These are phyloP conservation scores for Achlya hypogyna DNA, from an alignment of 352 stramenopile genomes.

Conservation along the genomic window DNA sequence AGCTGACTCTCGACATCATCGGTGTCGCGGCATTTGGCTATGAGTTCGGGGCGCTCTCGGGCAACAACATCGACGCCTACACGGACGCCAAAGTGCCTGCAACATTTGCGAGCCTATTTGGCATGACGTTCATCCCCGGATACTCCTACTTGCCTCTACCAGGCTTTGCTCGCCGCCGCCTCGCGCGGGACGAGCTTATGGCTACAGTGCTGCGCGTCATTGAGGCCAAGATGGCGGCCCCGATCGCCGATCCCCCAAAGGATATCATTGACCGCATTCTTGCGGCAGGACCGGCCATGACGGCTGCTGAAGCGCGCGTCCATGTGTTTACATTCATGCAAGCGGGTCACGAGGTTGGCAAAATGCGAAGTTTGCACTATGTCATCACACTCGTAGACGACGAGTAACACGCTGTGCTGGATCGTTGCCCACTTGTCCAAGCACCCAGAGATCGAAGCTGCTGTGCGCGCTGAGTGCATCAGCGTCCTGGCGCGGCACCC, in stretches of 20 bases:
- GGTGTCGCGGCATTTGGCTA: background rate
- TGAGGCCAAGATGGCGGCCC: background rate
- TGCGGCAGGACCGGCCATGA: background rate
- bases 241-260: background rate
- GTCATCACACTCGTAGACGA: background rate
- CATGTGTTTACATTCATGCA: constrained; percentile 25
- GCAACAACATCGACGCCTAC: background rate
- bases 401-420: background rate
- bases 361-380: background rate
- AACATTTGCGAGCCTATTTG: background rate
- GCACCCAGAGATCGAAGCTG: background rate
- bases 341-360: constrained; percentile 9
- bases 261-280: background rate
- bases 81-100: background rate
- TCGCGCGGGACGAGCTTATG: background rate
- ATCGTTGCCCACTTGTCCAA: background rate
- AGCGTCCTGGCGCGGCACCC: constrained; percentile 26
- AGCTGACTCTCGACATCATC: background rate
- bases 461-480: constrained; percentile 23
- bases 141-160: background rate
- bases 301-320: background rate
- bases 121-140: background rate
- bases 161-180: background rate
- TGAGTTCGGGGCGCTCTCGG: background rate
- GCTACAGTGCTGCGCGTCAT: background rate